Percentiles rank a stretch among this genome's conserved stretches.
These are phyloP conservation scores for Henningerozyma blattae DNA, from an alignment of 805 yeast species.

Conservation along the genomic window DNA sequence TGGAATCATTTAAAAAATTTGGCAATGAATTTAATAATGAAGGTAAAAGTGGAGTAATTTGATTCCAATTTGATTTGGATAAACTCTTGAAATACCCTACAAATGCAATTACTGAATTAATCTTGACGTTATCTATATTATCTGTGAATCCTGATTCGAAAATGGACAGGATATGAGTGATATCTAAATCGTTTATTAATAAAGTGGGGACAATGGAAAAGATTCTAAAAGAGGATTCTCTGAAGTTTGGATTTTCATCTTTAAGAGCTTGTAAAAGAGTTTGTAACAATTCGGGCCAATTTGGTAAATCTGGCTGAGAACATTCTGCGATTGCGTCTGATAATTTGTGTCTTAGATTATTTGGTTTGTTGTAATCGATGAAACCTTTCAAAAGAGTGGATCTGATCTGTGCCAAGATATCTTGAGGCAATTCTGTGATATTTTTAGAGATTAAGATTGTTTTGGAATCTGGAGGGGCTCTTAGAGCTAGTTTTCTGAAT, in stretches of 20 bases:
- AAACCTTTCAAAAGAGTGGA: constrained; percentile 62
- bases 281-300: constrained; percentile 74
- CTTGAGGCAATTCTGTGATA: constrained; percentile 53
- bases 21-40: constrained; percentile 78
- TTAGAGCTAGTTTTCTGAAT: constrained; percentile 75
- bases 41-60: constrained; percentile 70
- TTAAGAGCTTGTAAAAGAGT: constrained; percentile 58
- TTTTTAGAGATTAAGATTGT: constrained; percentile 64
- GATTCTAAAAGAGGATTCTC: constrained; percentile 88
- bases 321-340: constrained; percentile 92
- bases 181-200: constrained; percentile 46
- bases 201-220: constrained; percentile 75
- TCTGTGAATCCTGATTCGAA: constrained; percentile 79
- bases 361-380: constrained; percentile 45
- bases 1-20: constrained; percentile 64
- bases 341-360: constrained; percentile 75
- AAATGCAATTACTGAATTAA: constrained; percentile 86
- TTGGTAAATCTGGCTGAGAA: constrained; percentile 51
- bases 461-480: constrained; percentile 51
- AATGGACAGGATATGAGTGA: constrained; percentile 48
- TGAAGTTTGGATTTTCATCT: constrained; percentile 45
- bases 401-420: constrained; percentile 52
- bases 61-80: constrained; percentile 70
- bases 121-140: constrained; percentile 67
- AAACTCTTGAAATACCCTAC: constrained; percentile 76